Evolutionary conservation across 768 basidiomycete species (phyloP), one percentile per base, ranked within the genome.

Genomic region (Amyloporia xantha): DNA sequence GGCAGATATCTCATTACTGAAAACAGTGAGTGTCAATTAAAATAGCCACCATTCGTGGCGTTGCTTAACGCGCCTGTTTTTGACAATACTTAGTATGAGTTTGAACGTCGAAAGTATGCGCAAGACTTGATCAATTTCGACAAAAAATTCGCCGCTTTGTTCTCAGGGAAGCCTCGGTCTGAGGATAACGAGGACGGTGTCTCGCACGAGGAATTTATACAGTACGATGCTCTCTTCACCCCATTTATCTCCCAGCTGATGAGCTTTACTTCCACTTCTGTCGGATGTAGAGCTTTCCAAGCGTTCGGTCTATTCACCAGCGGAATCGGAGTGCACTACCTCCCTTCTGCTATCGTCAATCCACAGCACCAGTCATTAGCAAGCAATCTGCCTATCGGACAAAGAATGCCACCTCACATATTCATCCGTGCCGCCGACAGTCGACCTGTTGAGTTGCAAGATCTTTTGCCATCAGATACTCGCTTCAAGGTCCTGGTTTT

Each of bases 91-190:
- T 9, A 39, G 38, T 39, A 39, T 39, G 77, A 78, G 49, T 67
- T 66, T 17, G 79, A 81, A 59, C 71, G 80, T 9, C 69, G 73
- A 36, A 71, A 72, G 56, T 78, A 68, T 52, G 79, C 79, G 0
- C 71, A 76, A 54, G 77, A 78, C 37, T 66, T 81, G 33, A 77
- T 80, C 51, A 59, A 67, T 40, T 78, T 77, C 46, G 78, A 80
- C 60, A 75, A 75, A 54, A 66, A 66, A 48, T 78, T 74, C 53
- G 71, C 74, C 0, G 67, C 71, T 2, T 62, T 78, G n/a, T 79
- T 79, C 62, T 78, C 76, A 1, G 75, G 75, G 38, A 79, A 78
- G 62, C 74, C 79, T 2, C 55, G 66, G 10, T 69, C 66, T 0
- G 56, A 64, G 21, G 54, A 68, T 2, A 62, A 70, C 49, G 43